These are phyloP conservation scores for Canavalia gladiata DNA, from an alignment of 306 rosid species.

Conservation along the genomic window DNA sequence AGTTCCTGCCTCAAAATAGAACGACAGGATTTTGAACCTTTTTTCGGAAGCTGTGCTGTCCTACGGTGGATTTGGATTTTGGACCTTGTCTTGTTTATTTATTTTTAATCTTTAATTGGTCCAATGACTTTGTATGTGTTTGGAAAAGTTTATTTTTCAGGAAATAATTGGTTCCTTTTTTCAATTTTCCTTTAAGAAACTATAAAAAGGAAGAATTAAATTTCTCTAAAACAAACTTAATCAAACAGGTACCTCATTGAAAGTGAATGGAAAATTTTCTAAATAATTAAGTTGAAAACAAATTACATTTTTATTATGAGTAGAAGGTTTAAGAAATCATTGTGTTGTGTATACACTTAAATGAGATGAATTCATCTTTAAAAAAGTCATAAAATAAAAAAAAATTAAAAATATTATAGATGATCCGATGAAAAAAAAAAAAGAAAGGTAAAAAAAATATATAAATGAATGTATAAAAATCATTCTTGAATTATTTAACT, in stretches of 20 bases:
- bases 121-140: not conserved
- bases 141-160: too few relatives aligned
- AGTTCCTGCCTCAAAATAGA: not conserved
- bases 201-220: too few relatives aligned
- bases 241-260: not conserved
- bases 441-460: too few relatives aligned
- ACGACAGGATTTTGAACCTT: not conserved
- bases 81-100: not conserved
- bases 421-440: too few relatives aligned
- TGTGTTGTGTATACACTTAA: not conserved
- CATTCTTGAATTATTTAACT: too few relatives aligned
- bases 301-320: not conserved
- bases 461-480: too few relatives aligned
- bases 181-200: too few relatives aligned
- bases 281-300: not conserved
- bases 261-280: not conserved
- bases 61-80: not conserved
- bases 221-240: not conserved
- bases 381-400: too few relatives aligned
- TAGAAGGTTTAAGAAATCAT: not conserved
- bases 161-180: too few relatives aligned
- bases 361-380: not conserved
- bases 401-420: too few relatives aligned
- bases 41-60: not conserved
- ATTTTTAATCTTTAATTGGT: not conserved